phyloP scores from a whole-genome alignment of 1,284 basidiomycete species.

The Cryptococcus maquisensis region DNA sequence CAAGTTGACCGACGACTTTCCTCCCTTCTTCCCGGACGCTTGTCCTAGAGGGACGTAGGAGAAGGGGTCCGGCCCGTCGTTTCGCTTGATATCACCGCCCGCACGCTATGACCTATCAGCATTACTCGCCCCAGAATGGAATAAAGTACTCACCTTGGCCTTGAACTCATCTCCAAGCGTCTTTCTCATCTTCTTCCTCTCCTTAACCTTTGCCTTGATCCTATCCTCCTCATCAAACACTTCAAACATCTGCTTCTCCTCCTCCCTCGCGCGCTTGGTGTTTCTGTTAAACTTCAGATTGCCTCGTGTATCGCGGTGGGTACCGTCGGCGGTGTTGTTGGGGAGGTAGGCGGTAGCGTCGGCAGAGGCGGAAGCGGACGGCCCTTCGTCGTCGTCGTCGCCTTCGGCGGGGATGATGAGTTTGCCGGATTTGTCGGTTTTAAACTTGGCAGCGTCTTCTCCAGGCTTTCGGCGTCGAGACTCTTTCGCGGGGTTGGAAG shows the following conservation, averaged over 20 bases:
- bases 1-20: constrained; percentile 32
- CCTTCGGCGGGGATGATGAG: constrained; percentile 69
- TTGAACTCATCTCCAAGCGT: constrained; percentile 79
- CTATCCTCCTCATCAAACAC: constrained; percentile 51
- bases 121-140: constrained; percentile 48
- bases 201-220: constrained; percentile 51
- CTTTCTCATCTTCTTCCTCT: constrained; percentile 54
- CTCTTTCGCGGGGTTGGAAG: constrained; percentile 49
- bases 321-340: constrained; percentile 70
- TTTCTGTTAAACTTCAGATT: constrained; percentile 95
- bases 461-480: constrained; percentile 69
- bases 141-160: constrained; percentile 63
- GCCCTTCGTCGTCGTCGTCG: constrained; percentile 47
- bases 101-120: constrained; percentile 61
- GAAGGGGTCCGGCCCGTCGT: constrained; percentile 78
- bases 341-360: constrained; percentile 80
- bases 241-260: constrained; percentile 47
- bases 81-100: constrained; percentile 84
- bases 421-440: constrained; percentile 83
- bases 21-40: constrained; percentile 54
- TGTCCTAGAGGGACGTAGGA: constrained; percentile 82
- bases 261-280: constrained; percentile 77
- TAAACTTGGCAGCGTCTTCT: constrained; percentile 80
- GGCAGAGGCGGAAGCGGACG: constrained; percentile 51
- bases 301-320: constrained; percentile 75